Conservation (phyloP, 2,329 filamentous ascomycete species). For the Eurotiales sp. region DNA sequence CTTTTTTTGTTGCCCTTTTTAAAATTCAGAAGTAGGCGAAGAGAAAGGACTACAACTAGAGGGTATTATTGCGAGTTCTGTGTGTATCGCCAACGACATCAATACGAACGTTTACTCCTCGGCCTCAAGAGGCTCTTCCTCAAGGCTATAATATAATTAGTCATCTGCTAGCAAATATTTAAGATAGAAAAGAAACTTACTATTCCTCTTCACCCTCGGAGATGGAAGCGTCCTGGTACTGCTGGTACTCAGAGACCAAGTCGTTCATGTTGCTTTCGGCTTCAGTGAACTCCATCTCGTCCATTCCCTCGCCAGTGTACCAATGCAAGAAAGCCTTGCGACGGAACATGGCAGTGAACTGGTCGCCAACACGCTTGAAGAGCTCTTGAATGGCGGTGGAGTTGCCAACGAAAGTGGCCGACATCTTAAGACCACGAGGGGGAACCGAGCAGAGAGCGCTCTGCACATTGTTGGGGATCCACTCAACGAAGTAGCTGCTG, state of each 20-base stretch:
- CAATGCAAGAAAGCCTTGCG: constrained; percentile 99
- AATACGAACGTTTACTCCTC: constrained; percentile 59
- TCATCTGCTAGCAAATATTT: neutral
- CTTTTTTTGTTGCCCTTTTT: neutral
- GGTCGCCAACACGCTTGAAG: constrained; percentile 99
- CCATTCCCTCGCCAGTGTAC: constrained; percentile 99
- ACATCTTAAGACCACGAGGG: constrained; percentile 97
- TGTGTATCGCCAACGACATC: neutral
- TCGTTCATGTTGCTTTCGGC: constrained; percentile 99
- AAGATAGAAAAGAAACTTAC: constrained; percentile 34
- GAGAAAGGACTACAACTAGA: constrained; percentile 10
- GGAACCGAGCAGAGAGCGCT: constrained; percentile 98
- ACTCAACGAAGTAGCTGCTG: constrained; percentile 98
- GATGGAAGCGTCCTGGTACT: constrained; percentile 98
- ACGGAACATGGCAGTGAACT: constrained; percentile 99
- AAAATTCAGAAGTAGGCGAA: constrained; percentile 3
- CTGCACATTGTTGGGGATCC: constrained; percentile 99
- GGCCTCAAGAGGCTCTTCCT: constrained; percentile 70
- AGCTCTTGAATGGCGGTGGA: constrained; percentile 99
- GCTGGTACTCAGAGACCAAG: constrained; percentile 98
- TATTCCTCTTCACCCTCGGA: constrained; percentile 97
- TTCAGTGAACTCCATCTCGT: constrained; percentile 99
- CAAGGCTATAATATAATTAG: constrained; percentile 49
- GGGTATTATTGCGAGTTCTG: constrained; percentile 15
- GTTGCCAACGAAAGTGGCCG: constrained; percentile 98